These are phyloP conservation scores for Geum urbanum DNA, from an alignment of 306 rosid species.

Conservation along the genomic window DNA sequence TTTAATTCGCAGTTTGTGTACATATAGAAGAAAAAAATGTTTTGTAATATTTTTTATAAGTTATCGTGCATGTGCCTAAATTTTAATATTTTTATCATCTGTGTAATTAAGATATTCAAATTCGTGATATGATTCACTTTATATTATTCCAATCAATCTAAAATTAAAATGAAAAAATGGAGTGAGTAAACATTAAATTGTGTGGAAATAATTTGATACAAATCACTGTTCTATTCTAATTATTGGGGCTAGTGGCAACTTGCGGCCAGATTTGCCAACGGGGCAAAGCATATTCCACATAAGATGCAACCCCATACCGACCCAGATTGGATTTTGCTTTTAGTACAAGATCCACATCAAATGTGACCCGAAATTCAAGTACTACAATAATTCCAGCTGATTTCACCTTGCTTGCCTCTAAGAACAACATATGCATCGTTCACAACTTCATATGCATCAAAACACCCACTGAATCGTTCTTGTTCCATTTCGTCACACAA, in stretches of 20 bases:
- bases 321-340: constrained; percentile 4
- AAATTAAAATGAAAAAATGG: no score
- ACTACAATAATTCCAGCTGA: constrained; percentile 10
- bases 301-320: not conserved
- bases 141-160: no score
- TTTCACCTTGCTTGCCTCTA: constrained; percentile 4
- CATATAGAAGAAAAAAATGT: no score
- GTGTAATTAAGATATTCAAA: no score
- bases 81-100: no score
- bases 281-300: constrained; percentile 16
- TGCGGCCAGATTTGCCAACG: not conserved
- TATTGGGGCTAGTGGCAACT: not conserved
- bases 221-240: not conserved
- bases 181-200: no score
- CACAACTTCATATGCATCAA: not conserved
- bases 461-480: not conserved
- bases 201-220: not conserved
- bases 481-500: not conserved
- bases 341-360: constrained; percentile 3
- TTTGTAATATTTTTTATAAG: no score
- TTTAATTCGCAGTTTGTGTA: no score
- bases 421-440: no score
- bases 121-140: no score
- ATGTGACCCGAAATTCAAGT: not conserved
- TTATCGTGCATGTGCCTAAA: no score